Evolutionary conservation across 164 flowering plant species (phyloP).

Genomic region (Macadamia tetraphylla): DNA sequence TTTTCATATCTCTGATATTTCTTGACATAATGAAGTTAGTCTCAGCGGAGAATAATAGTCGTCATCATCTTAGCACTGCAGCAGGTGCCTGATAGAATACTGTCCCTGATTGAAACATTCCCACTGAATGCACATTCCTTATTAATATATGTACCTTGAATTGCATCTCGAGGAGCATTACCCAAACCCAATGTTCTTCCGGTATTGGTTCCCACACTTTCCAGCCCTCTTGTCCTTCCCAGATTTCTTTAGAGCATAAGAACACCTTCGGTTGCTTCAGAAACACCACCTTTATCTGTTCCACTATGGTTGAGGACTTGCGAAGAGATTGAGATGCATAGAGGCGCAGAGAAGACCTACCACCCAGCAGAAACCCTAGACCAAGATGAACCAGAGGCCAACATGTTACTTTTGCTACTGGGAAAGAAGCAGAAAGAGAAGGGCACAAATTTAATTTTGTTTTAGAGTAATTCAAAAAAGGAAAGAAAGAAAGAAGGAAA

Average conservation of each 20-base stretch:
- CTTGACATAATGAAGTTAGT: slow-evolving; percentile 40
- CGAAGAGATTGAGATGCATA: too few relatives aligned
- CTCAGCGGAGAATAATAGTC: slow-evolving; percentile 36
- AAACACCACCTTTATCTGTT: slow-evolving; percentile 7
- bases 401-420: too few relatives aligned
- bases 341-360: too few relatives aligned
- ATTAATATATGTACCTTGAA: slow-evolving; percentile 25
- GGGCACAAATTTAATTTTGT: too few relatives aligned
- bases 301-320: slow-evolving; percentile 11
- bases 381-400: too few relatives aligned
- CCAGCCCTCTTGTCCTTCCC: slow-evolving; percentile 56
- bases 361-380: too few relatives aligned
- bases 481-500: too few relatives aligned
- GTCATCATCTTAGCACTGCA: slow-evolving; percentile 31
- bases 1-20: slow-evolving; percentile 38
- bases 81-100: slow-evolving; percentile 31
- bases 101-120: slow-evolving; percentile 33
- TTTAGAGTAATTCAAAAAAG: too few relatives aligned
- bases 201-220: slow-evolving; percentile 49
- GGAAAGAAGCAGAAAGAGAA: too few relatives aligned
- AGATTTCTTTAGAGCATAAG: slow-evolving; percentile 39
- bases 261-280: background rate
- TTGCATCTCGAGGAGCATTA: slow-evolving; percentile 23
- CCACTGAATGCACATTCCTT: slow-evolving; percentile 29
- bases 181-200: slow-evolving; percentile 40